These are phyloP conservation scores for Microstegium vimineum DNA, from an alignment of 176 grass and related monocot species.

Conservation along the genomic window DNA sequence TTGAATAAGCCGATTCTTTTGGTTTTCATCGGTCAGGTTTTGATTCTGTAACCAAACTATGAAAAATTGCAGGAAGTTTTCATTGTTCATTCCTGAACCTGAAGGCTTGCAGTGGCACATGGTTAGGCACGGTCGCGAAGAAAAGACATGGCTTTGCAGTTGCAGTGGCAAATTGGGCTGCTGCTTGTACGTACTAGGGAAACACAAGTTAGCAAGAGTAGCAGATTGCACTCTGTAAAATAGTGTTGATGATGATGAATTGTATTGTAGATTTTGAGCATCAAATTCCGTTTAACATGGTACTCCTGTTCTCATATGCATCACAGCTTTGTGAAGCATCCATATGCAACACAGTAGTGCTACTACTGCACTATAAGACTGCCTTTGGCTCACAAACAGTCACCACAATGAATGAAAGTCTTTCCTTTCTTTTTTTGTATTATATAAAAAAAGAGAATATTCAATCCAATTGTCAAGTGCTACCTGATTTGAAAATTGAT, in stretches of 20 bases:
- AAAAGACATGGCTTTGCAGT: not conserved
- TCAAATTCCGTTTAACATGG: not conserved
- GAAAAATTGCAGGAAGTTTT: not conserved
- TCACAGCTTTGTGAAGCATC: not conserved
- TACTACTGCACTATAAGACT: not conserved
- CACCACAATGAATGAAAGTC: not conserved
- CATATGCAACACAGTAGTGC: not conserved
- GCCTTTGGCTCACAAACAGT: not conserved
- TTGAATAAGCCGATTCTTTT: constrained; percentile 7
- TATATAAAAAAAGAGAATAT: not conserved
- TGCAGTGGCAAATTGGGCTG: not conserved
- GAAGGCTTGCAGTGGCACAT: not conserved
- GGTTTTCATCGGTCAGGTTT: not conserved
- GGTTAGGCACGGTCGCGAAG: not conserved
- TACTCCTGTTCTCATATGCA: not conserved
- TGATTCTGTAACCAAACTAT: not conserved
- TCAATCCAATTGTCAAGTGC: not conserved
- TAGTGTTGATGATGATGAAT: not conserved
- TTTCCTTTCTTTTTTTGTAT: not conserved
- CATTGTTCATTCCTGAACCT: not conserved
- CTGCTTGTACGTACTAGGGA: not conserved
- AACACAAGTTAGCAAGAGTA: not conserved
- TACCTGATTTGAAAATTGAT: not conserved
- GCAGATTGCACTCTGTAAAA: not conserved
- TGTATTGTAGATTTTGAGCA: not conserved